phyloP scores from a whole-genome alignment of 2,329 filamentous ascomycete species.

The Aspergillus novofumigatus region DNA sequence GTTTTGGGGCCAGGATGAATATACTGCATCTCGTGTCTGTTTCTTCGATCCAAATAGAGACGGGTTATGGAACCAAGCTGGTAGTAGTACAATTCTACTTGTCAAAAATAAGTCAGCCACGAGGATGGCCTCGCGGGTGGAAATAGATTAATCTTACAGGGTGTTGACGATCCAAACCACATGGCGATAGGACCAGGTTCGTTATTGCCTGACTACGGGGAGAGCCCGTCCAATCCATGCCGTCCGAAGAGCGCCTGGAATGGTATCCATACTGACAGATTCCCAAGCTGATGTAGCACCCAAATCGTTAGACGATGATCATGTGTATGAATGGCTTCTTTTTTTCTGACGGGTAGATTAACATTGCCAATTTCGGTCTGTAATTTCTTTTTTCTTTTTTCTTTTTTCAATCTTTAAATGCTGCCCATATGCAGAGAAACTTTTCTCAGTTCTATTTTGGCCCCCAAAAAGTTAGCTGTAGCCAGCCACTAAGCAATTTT shows the following conservation, averaged over 20 bases:
- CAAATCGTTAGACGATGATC: not conserved
- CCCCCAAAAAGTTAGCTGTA: conserved; percentile 13
- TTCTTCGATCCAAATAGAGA: conserved; percentile 10
- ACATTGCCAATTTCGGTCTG: not conserved
- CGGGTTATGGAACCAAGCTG: not conserved
- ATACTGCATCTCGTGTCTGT: not conserved
- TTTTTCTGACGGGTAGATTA: not conserved
- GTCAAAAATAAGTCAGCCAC: not conserved
- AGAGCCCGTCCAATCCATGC: not conserved
- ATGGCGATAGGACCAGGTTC: conserved; percentile 17
- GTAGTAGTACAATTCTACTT: not conserved
- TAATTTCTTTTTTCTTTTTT: not conserved
- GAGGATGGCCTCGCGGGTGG: not conserved
- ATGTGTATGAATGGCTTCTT: not conserved
- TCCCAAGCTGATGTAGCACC: not conserved
- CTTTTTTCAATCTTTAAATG: not conserved
- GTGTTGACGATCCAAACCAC: conserved; percentile 16
- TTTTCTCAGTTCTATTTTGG: conserved; percentile 7
- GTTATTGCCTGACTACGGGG: not conserved
- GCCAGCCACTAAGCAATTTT: conserved; percentile 10
- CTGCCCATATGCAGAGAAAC: not conserved
- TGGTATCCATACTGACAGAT: not conserved
- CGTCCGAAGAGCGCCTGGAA: not conserved
- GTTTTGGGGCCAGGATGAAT: conserved; percentile 12
- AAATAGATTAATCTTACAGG: not conserved